These are phyloP conservation scores for Hemileccinum rubropunctum DNA, from an alignment of 768 basidiomycete species.

Conservation along the genomic window DNA sequence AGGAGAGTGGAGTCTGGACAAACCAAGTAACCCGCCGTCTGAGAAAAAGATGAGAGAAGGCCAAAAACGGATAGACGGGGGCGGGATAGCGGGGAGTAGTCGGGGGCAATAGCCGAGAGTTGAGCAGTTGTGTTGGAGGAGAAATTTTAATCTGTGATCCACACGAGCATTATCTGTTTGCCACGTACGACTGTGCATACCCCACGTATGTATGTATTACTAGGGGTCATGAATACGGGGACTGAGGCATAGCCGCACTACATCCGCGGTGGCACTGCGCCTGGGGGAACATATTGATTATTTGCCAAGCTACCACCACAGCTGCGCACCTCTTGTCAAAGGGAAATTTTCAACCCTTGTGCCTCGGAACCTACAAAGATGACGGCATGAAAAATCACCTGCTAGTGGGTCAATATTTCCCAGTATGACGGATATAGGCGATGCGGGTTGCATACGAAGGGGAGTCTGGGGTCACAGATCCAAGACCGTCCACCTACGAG, in stretches of 20 bases:
- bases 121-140: background rate
- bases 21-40: background rate
- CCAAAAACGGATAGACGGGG: conserved; percentile 3
- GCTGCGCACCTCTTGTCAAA: conserved; percentile 1
- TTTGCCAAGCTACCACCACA: background rate
- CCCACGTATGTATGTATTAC: background rate
- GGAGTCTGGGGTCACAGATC: conserved; percentile 16
- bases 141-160: conserved; percentile 3
- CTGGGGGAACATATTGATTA: background rate
- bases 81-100: background rate
- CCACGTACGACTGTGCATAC: background rate
- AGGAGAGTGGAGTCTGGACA: background rate
- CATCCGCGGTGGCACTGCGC: background rate
- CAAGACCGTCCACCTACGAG: background rate
- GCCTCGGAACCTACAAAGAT: conserved; percentile 14
- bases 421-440: background rate
- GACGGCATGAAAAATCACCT: conserved; percentile 12
- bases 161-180: background rate
- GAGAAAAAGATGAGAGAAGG: conserved; percentile 1
- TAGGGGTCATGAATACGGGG: background rate
- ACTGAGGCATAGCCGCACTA: background rate
- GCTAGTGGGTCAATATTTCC: background rate
- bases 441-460: background rate
- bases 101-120: background rate
- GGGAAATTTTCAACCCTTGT: background rate